Evolutionary conservation across 331 rosid genomes (phyloP).

Genomic region (Malus hybrid): DNA sequence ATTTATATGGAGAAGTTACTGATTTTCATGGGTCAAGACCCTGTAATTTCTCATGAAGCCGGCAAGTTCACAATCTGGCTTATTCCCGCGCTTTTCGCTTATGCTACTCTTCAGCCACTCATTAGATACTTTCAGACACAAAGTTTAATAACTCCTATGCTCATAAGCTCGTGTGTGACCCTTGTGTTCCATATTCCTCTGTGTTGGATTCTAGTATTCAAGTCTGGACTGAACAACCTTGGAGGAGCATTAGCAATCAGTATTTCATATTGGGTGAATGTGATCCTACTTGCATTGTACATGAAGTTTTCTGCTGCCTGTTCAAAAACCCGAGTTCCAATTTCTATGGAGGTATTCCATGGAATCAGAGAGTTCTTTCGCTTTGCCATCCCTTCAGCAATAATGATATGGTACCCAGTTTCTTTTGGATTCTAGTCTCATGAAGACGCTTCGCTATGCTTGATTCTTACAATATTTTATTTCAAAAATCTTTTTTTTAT

Average conservation of each 20-base stretch:
- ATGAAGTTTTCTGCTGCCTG: constrained; percentile 47
- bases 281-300: constrained; percentile 44
- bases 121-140: too few relatives aligned
- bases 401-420: constrained; percentile 43
- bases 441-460: background rate
- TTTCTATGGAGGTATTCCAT: constrained; percentile 48
- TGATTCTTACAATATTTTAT: background rate
- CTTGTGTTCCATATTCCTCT: too few relatives aligned
- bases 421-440: background rate
- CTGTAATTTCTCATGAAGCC: too few relatives aligned
- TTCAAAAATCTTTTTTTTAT: too few relatives aligned
- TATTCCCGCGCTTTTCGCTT: too few relatives aligned
- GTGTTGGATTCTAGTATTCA: constrained; percentile 12
- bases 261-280: constrained; percentile 69
- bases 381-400: constrained; percentile 58
- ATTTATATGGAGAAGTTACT: constrained; percentile 46
- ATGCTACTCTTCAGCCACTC: too few relatives aligned
- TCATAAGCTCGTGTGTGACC: too few relatives aligned
- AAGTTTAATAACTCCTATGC: too few relatives aligned
- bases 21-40: too few relatives aligned
- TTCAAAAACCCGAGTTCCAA: constrained; percentile 44
- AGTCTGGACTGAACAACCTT: constrained; percentile 32
- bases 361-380: constrained; percentile 54
- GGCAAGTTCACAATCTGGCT: too few relatives aligned
- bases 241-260: constrained; percentile 74